phyloP scores from a whole-genome alignment of 257 asterid genomes.

The Nicotiana obtusifolia region DNA sequence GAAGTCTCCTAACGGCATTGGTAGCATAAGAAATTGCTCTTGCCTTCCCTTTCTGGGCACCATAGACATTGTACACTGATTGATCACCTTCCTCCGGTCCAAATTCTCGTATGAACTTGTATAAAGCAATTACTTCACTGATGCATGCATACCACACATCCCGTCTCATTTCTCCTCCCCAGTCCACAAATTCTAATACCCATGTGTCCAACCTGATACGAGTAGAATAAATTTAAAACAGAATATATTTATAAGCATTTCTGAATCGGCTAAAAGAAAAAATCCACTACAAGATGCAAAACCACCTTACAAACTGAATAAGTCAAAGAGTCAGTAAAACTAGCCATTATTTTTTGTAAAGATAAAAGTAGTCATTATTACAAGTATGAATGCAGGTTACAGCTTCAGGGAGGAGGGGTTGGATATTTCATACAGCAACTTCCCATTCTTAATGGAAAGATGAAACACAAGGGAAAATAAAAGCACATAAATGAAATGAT shows the following conservation, averaged over 20 bases:
- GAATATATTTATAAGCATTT: neutral
- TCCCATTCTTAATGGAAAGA: neutral
- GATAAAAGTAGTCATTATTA: neutral
- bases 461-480: neutral
- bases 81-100: conserved; percentile 70
- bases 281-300: neutral
- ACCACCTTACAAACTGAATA: neutral
- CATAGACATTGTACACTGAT: conserved; percentile 53
- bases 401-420: neutral
- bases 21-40: conserved; percentile 52
- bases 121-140: conserved; percentile 58
- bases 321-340: neutral
- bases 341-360: neutral
- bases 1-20: conserved; percentile 76
- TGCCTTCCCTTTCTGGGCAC: conserved; percentile 71
- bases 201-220: conserved; percentile 50
- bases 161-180: conserved; percentile 88
- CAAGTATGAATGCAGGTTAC: neutral
- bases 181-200: conserved; percentile 83
- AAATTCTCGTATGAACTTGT: conserved; percentile 64
- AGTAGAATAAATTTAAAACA: neutral
- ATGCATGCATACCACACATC: conserved; percentile 91
- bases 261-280: neutral
- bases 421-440: neutral
- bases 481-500: neutral